phyloP scores from a whole-genome alignment of 371 early-diverging fungal species.

The Mucor piriformis region DNA sequence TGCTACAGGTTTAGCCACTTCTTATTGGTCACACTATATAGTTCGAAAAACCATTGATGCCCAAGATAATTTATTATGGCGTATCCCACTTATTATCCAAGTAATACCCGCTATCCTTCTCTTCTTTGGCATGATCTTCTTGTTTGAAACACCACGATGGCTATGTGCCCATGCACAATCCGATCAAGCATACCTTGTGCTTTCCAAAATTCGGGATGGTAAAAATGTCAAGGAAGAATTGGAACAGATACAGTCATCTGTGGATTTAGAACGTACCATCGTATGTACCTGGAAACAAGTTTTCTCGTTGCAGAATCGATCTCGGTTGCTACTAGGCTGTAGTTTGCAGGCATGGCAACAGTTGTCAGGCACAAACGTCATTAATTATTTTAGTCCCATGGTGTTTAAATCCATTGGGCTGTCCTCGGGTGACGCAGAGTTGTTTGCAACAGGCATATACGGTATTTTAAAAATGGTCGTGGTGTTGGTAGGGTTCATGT shows the following conservation, averaged over 20 bases:
- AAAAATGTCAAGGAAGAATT: constrained; percentile 72
- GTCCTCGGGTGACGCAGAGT: constrained; percentile 32
- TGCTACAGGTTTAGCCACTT: constrained; percentile 35
- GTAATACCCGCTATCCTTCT: constrained; percentile 18
- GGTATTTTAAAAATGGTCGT: constrained; percentile 29
- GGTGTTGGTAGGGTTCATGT: constrained; percentile 18
- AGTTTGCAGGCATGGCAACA: constrained; percentile 29
- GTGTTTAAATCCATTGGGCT: constrained; percentile 54
- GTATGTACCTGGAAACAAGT: constrained; percentile 16
- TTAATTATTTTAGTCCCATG: constrained; percentile 57
- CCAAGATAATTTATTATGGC: constrained; percentile 21
- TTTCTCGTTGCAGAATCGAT: constrained; percentile 13
- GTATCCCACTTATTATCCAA: constrained; percentile 19
- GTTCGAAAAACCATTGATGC: constrained; percentile 22
- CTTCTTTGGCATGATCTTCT: constrained; percentile 23
- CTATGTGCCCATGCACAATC: constrained; percentile 10
- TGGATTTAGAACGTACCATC: not conserved
- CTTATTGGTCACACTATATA: constrained; percentile 42
- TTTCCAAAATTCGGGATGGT: constrained; percentile 71
- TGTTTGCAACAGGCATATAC: constrained; percentile 49
- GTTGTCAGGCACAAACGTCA: constrained; percentile 31
- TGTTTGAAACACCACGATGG: constrained; percentile 30
- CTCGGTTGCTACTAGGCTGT: constrained; percentile 30
- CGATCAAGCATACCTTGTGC: constrained; percentile 74
- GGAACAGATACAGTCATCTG: constrained; percentile 17